Percentiles rank a stretch among this genome's conserved stretches.
Evolutionary conservation across 495 filamentous ascomycete genomes (phyloP).

Genomic region (Friedmanniomyces endolithicus): DNA sequence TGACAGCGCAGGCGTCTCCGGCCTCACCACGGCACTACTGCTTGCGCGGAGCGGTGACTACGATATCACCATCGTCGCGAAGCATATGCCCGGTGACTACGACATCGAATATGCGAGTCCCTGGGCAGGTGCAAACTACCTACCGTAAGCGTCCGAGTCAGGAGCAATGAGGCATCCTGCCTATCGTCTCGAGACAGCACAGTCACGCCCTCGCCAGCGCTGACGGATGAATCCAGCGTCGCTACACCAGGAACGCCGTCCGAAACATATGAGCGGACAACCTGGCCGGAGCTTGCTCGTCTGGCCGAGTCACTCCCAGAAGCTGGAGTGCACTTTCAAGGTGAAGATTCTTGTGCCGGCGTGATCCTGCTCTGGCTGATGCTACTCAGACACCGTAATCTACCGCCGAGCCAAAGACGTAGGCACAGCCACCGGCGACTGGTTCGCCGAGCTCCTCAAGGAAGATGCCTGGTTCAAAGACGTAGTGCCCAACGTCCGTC

Average conservation of each 20-base stretch:
- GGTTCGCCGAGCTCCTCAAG: slow-evolving; percentile 50
- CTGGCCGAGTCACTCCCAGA: slow-evolving; percentile 60
- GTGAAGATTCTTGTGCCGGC: slow-evolving; percentile 29
- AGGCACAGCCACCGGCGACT: slow-evolving; percentile 35
- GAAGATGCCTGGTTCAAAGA: slow-evolving; percentile 73
- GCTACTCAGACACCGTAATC: slow-evolving; percentile 39
- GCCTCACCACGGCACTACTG: slow-evolving; percentile 79
- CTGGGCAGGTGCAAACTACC: slow-evolving; percentile 86
- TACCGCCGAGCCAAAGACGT: slow-evolving; percentile 55
- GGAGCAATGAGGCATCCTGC: not conserved
- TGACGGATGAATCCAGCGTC: slow-evolving; percentile 31
- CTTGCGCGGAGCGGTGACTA: slow-evolving; percentile 57
- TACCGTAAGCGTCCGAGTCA: slow-evolving; percentile 48
- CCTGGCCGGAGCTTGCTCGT: slow-evolving; percentile 32
- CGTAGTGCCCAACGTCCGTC: slow-evolving; percentile 55
- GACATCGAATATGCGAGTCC: slow-evolving; percentile 93
- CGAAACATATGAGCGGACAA: slow-evolving; percentile 38
- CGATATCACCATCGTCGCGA: slow-evolving; percentile 72
- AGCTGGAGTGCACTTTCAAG: slow-evolving; percentile 79
- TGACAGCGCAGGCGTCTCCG: slow-evolving; percentile 73
- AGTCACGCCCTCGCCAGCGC: not conserved
- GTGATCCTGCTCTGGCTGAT: not conserved
- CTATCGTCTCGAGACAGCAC: not conserved
- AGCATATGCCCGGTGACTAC: slow-evolving; percentile 98
- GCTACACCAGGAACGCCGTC: slow-evolving; percentile 41